Evolutionary conservation across 768 basidiomycete genomes (phyloP), one percentile per base, ranked within the genome.

Genomic region (Serendipita sp.): DNA sequence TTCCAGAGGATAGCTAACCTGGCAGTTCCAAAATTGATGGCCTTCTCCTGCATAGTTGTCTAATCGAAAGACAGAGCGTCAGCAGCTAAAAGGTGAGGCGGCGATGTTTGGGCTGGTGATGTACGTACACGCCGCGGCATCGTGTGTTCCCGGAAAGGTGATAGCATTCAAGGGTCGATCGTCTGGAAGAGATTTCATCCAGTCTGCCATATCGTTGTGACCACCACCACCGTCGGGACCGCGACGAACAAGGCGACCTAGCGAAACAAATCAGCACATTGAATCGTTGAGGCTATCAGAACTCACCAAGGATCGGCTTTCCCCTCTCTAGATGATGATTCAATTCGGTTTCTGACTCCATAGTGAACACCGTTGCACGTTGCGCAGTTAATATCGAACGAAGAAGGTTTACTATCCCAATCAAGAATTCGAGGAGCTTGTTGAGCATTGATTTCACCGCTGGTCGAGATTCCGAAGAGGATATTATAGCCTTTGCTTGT

Each of bases 21-120:
- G 53, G 26, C 53, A 58, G 26, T 58, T 58, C 53, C 53, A 58
- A 58, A 58, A 58, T 11, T 58, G 24, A 11, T 58, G 24, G 17
- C 20, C 24, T 24, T 58, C 53, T 24, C 33, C 33, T 26, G 24
- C 30, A 58, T 58, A 58, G 30, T 58, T 58, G 33, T 58, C 53
- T 58, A 58, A n/a, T 9, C 4, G 26, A 22, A 13, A 9, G 53
- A 24, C 48, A 51, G 48, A 13, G 48, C 11, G 11, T 26, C 11
- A 28, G 9, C n/a, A 31, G 53, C 24, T 0, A n/a, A n/a, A n/a
- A n/a, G n/a, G n/a, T n/a, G n/a, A n/a, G n/a, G n/a, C n/a, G n/a
- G n/a, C n/a, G n/a, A n/a, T n/a, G n/a, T n/a, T n/a, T n/a, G n/a
- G n/a, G n/a, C n/a, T n/a, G n/a, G n/a, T n/a, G n/a, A n/a, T n/a